These are phyloP conservation scores for Ambispora gerdemannii DNA, from an alignment of 192 early-diverging fungal species.

Conservation along the genomic window DNA sequence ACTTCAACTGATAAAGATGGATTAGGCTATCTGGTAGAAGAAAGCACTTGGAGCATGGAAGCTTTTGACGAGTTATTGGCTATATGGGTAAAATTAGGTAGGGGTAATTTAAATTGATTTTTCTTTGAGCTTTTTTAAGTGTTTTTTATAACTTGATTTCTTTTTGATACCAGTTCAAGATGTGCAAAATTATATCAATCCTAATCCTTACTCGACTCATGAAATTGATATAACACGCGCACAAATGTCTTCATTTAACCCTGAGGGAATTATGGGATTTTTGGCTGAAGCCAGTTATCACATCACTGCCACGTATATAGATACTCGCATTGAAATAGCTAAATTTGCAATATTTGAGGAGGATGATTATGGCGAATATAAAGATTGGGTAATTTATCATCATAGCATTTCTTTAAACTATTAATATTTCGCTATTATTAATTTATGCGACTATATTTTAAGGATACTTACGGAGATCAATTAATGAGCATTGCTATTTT, in stretches of 20 bases:
- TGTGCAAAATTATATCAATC: background rate
- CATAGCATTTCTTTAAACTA: background rate
- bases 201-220: too few relatives aligned
- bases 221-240: too few relatives aligned
- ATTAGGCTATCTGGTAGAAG: slow-evolving; percentile 41
- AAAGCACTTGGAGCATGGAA: slow-evolving; percentile 53
- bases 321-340: slow-evolving; percentile 58
- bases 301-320: slow-evolving; percentile 61
- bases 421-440: background rate
- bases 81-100: slow-evolving; percentile 61
- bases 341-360: slow-evolving; percentile 46
- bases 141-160: too few relatives aligned
- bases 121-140: too few relatives aligned
- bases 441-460: background rate
- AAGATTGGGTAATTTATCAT: slow-evolving; percentile 48
- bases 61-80: slow-evolving; percentile 61
- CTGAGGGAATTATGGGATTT: background rate
- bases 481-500: slow-evolving; percentile 60
- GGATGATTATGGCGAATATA: slow-evolving; percentile 53
- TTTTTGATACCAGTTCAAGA: slow-evolving; percentile 1
- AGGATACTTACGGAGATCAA: slow-evolving; percentile 73
- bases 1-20: slow-evolving; percentile 41
- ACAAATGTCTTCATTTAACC: background rate
- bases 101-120: slow-evolving; percentile 6
- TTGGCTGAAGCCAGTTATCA: slow-evolving; percentile 36